phyloP scores from a whole-genome alignment of 495 filamentous ascomycete genomes.

The Penicillium parvum region DNA sequence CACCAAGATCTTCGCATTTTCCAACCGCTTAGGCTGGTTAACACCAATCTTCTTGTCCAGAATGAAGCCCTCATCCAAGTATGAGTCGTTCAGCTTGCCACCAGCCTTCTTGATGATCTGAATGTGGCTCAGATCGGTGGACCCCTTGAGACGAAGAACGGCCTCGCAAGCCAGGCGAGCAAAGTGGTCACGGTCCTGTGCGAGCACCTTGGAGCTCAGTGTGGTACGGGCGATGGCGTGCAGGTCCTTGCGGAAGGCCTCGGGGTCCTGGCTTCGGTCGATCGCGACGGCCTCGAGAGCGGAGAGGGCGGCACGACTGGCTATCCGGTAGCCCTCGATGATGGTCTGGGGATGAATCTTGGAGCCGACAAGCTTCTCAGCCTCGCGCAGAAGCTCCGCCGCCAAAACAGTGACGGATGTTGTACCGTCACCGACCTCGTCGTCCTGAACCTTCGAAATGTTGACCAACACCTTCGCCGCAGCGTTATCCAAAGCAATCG shows the following conservation, averaged over 20 bases:
- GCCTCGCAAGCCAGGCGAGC: conserved; percentile 88
- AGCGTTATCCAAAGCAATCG: conserved; percentile 98
- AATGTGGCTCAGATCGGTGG: conserved; percentile 93
- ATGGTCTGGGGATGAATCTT: conserved; percentile 99
- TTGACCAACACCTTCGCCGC: conserved; percentile 94
- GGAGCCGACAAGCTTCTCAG: conserved; percentile 92
- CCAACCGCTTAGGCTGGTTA: conserved; percentile 94
- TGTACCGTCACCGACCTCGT: conserved; percentile 96
- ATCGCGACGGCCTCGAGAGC: conserved; percentile 81
- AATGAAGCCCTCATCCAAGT: conserved; percentile 96
- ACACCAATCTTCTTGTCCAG: conserved; percentile 98
- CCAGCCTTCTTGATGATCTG: conserved; percentile 99
- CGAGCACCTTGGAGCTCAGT: conserved; percentile 92
- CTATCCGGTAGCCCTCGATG: conserved; percentile 98
- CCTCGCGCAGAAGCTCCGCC: conserved; percentile 91
- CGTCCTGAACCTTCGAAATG: conserved; percentile 98
- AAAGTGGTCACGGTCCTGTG: conserved; percentile 91
- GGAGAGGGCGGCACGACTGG: conserved; percentile 76
- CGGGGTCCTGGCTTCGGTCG: conserved; percentile 77
- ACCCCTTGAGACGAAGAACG: conserved; percentile 83
- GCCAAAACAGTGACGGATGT: conserved; percentile 89
- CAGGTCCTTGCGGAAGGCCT: conserved; percentile 84
- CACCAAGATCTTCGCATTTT: conserved; percentile 96
- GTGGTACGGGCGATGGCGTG: conserved; percentile 92
- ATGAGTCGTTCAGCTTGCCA: conserved; percentile 94